Evolutionary conservation across 441 rosid genomes (phyloP).

Genomic region (Gossypium davidsonii): DNA sequence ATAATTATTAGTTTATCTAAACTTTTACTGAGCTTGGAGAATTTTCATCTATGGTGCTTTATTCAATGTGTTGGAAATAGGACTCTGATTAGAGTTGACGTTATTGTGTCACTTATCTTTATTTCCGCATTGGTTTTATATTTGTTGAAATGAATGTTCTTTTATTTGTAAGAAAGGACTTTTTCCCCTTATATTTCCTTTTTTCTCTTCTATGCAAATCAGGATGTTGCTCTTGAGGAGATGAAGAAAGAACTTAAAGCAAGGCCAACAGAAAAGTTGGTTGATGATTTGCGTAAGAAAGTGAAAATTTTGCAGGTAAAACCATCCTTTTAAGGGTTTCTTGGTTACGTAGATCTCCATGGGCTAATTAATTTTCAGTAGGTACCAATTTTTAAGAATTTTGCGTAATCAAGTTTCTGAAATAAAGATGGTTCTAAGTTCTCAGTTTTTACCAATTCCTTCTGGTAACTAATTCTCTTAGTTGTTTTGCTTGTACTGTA

Average conservation of each 20-base stretch:
- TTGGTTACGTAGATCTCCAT: background rate
- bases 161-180: background rate
- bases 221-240: slow-evolving; percentile 84
- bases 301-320: slow-evolving; percentile 97
- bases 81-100: background rate
- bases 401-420: background rate
- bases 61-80: background rate
- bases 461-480: background rate
- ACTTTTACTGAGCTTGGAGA: background rate
- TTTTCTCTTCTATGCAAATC: slow-evolving; percentile 15
- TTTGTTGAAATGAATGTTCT: background rate
- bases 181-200: slow-evolving; percentile 5
- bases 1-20: background rate
- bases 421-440: background rate
- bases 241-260: slow-evolving; percentile 89
- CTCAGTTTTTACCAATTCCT: background rate
- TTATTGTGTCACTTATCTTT: background rate
- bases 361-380: background rate
- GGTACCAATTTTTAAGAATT: background rate
- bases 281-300: slow-evolving; percentile 94
- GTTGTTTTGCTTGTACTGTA: background rate
- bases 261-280: slow-evolving; percentile 85
- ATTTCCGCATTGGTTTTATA: background rate
- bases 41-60: background rate
- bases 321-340: background rate